Evolutionary conservation across 164 flowering plant species (phyloP).

Genomic region (Stephania cephalantha): DNA sequence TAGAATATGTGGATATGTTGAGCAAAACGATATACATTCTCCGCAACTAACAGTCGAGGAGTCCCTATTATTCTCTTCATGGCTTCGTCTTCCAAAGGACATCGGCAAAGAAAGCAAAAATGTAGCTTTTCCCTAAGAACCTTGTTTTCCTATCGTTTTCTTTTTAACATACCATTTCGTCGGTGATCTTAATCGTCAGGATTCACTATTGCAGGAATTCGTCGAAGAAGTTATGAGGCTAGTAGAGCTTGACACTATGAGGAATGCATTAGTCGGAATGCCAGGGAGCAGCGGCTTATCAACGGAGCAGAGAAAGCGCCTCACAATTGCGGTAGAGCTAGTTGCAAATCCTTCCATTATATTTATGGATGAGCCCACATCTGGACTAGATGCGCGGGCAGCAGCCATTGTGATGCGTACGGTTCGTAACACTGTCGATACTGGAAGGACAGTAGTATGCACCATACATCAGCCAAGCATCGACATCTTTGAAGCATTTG

Average conservation of each 20-base stretch:
- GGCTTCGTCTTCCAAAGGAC: conserved; percentile 40
- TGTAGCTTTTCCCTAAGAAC: conserved; percentile 18
- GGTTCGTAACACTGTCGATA: conserved; percentile 33
- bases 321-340: conserved; percentile 51
- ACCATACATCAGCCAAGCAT: conserved; percentile 52
- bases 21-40: conserved; percentile 38
- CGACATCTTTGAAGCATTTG: conserved; percentile 47
- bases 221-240: conserved; percentile 32
- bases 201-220: conserved; percentile 25
- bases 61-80: conserved; percentile 42
- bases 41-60: conserved; percentile 36
- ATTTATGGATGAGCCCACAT: conserved; percentile 44
- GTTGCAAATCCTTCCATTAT: conserved; percentile 45
- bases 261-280: conserved; percentile 33
- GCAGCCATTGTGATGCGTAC: conserved; percentile 44
- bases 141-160: background rate
- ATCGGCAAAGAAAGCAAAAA: conserved; percentile 30
- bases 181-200: background rate
- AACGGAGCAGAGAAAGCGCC: conserved; percentile 39
- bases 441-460: conserved; percentile 37
- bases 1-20: conserved; percentile 88
- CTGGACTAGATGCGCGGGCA: conserved; percentile 44
- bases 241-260: conserved; percentile 39
- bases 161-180: background rate
- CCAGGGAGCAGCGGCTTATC: conserved; percentile 38